Conservation (phyloP, 2,329 filamentous ascomycete genomes). For the Neopestalotiopsis sp. region DNA sequence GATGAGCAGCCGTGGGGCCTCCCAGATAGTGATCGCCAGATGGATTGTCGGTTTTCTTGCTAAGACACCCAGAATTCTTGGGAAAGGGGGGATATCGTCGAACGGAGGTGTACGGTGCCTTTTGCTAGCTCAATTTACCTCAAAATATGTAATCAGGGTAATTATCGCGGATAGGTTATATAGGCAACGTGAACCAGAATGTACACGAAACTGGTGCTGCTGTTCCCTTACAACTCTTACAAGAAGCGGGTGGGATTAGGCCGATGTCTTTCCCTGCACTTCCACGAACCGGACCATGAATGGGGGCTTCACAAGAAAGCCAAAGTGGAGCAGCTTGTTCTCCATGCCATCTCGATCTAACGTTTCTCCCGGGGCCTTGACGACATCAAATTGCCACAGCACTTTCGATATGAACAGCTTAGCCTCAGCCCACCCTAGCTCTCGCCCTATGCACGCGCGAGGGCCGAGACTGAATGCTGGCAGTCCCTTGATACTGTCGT, state of each 20-base stretch:
- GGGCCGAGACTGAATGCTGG: constrained; percentile 22
- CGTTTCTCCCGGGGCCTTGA: neutral
- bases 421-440: constrained; percentile 13
- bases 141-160: too few species aligned
- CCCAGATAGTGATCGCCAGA: neutral
- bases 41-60: constrained; percentile 10
- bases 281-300: neutral
- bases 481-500: constrained; percentile 16
- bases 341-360: constrained; percentile 14
- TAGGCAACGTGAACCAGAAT: too few species aligned
- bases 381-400: constrained; percentile 12
- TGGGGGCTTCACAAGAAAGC: constrained; percentile 14
- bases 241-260: too few species aligned
- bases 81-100: too few species aligned
- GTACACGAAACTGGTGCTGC: too few species aligned
- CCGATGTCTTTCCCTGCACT: too few species aligned
- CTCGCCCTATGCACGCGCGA: constrained; percentile 18
- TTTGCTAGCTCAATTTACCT: too few species aligned
- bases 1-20: too few species aligned
- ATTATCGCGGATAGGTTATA: too few species aligned
- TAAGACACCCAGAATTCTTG: neutral
- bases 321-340: constrained; percentile 17
- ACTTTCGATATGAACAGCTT: constrained; percentile 18
- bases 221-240: too few species aligned
- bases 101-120: too few species aligned